phyloP scores from a whole-genome alignment of 208 protist genomes.

The Zelonia costaricensis region DNA sequence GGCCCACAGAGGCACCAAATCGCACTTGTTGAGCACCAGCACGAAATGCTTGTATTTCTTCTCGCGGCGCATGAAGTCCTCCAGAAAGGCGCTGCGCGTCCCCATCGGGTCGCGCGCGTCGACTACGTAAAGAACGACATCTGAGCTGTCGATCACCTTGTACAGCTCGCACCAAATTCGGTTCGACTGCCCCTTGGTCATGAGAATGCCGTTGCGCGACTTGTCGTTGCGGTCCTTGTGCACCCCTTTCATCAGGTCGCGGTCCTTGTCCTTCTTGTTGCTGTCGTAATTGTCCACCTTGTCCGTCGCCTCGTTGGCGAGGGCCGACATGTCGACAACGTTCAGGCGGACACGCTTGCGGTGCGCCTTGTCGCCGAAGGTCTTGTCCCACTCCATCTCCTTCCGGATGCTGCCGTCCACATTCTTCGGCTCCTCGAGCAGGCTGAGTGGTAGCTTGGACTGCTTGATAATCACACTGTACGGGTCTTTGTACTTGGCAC shows the following conservation, averaged over 20 bases:
- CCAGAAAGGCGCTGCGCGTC: slow-evolving; percentile 95
- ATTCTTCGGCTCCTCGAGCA: slow-evolving; percentile 91
- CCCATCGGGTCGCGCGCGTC: slow-evolving; percentile 99
- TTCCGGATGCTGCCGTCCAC: slow-evolving; percentile 90
- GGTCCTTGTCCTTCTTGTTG: slow-evolving; percentile 56
- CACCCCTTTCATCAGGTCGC: slow-evolving; percentile 52
- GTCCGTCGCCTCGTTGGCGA: slow-evolving; percentile 47
- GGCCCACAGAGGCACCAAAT: slow-evolving; percentile 99
- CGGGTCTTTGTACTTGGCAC: slow-evolving; percentile 95
- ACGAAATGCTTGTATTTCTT: slow-evolving; percentile 99
- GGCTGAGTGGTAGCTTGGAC: slow-evolving; percentile 97
- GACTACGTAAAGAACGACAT: slow-evolving; percentile 99
- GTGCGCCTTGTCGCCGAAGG: slow-evolving; percentile 95
- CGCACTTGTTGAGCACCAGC: slow-evolving; percentile 99
- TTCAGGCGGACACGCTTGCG: slow-evolving; percentile 89
- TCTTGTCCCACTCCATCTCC: slow-evolving; percentile 95
- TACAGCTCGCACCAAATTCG: slow-evolving; percentile 99
- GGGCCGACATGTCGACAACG: slow-evolving; percentile 51
- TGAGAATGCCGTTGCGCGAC: slow-evolving; percentile 89
- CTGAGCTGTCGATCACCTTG: slow-evolving; percentile 99
- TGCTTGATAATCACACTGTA: slow-evolving; percentile 98
- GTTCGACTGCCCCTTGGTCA: slow-evolving; percentile 98
- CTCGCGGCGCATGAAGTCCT: slow-evolving; percentile 95
- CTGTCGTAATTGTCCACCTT: slow-evolving; percentile 56
- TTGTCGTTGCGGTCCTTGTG: slow-evolving; percentile 71